Conservation (phyloP, 2,329 filamentous ascomycete genomes). For the Fusarium coicis region DNA sequence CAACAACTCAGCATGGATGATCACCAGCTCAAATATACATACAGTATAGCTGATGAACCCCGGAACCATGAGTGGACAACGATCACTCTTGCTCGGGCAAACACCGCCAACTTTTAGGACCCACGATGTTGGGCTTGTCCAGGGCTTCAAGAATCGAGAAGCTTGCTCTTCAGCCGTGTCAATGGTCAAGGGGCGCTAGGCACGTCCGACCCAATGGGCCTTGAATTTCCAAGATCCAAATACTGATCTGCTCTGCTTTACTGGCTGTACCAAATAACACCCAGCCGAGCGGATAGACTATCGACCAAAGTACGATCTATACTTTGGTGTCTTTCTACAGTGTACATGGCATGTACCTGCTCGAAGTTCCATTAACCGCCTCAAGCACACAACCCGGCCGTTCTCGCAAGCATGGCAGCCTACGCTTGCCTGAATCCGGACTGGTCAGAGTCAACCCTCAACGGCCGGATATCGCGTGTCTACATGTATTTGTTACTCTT, state of each 20-base stretch:
- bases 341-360: slow-evolving; percentile 21
- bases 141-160: slow-evolving; percentile 31
- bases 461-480: slow-evolving; percentile 2
- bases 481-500: not conserved
- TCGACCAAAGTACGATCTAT: slow-evolving; percentile 12
- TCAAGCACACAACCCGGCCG: slow-evolving; percentile 21
- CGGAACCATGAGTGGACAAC: slow-evolving; percentile 39
- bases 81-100: slow-evolving; percentile 32
- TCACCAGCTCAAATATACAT: not conserved
- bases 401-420: slow-evolving; percentile 14
- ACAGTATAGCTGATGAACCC: slow-evolving; percentile 37
- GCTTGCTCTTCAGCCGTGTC: slow-evolving; percentile 23
- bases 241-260: not conserved
- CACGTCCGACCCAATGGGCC: slow-evolving; percentile 34
- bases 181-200: slow-evolving; percentile 26
- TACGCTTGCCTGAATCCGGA: slow-evolving; percentile 4
- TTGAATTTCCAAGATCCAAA: not conserved
- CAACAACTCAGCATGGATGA: not conserved
- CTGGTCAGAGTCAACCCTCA: slow-evolving; percentile 2
- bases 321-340: not conserved
- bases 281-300: slow-evolving; percentile 17
- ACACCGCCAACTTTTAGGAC: slow-evolving; percentile 27
- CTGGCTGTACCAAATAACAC: not conserved
- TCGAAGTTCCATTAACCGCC: slow-evolving; percentile 26
- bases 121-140: slow-evolving; percentile 31